Base-by-base conservation (phyloP, 2,329 filamentous ascomycete genomes). In the Talaromyces sp. region DNA sequence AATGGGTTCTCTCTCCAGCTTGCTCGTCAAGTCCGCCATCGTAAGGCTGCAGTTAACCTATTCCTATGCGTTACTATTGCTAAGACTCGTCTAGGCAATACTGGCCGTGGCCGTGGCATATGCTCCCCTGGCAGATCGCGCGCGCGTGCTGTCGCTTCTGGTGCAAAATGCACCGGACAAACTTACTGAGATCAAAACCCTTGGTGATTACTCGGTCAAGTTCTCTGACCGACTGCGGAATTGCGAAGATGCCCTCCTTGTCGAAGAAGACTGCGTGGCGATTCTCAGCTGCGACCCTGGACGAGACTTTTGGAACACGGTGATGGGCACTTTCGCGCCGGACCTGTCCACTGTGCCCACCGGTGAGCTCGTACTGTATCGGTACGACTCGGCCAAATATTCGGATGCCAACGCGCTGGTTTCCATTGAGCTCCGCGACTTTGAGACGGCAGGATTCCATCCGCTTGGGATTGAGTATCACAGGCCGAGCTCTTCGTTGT, bases 241-340 rank as follows among this genome's bases (percentile, higher is more conserved):
- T 58, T 66, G 64, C 60, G 64, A 66, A 31, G 64, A 66, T 55
- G 62, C 59, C 7, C 55, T 64, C 11, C 64, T 66, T 35, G 62
- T 52, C 24, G 59, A 58, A 4, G 59, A 61, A 50, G 55, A 61
- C 5, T 31, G 29, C 24, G 56, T 58, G 24, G 59, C 59, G 26
- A 61, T 61, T 21, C 56, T 64, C 55, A 62, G 59, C 19, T 65
- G 63, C 46, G 53, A 65, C 32, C 55, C 56, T 2, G 49, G 64
- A 29, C 31, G 53, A 31, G 49, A 31, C 24, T n/a, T 46, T 4
- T 64, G 59, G 26, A 63, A 63, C n/a, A 65, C 63, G 31, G 64
- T 63, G 1, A 55, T 61, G 61, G 61, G 61, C 38, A 63, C 61
- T 1, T 63, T 61, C 38, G 26, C 51, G 11, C 29, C 38, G 10